A percentile compares a stretch with the other conserved stretches of the same genome.
phyloP scores from a whole-genome alignment of 768 basidiomycete species.

The Serendipita vermifera region DNA sequence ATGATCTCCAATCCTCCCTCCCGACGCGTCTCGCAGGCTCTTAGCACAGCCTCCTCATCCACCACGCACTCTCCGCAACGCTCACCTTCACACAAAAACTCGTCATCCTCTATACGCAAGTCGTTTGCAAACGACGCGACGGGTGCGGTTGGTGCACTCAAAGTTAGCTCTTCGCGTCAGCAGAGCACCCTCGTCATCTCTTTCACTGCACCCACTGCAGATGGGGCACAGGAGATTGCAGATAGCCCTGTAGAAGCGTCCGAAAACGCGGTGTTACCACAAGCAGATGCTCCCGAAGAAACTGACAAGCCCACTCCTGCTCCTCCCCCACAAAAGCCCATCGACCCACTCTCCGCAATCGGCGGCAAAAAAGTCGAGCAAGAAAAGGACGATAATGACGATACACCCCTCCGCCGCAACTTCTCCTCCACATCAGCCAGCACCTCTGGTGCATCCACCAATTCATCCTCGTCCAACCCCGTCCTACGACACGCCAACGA shows the following conservation, averaged over 20 bases:
- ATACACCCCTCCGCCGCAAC: not conserved
- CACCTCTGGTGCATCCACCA: not conserved
- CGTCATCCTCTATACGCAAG: not conserved
- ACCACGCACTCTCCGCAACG: too few species aligned
- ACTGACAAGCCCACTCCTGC: too few species aligned
- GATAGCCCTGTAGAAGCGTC: too few species aligned
- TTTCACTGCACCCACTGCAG: not conserved
- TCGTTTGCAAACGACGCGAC: constrained; percentile 5
- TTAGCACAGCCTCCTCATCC: too few species aligned
- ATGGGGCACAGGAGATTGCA: too few species aligned
- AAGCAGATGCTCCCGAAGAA: too few species aligned
- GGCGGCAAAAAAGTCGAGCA: too few species aligned
- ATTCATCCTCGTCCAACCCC: not conserved
- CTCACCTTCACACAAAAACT: not conserved
- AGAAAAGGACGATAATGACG: too few species aligned
- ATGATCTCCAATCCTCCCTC: not conserved
- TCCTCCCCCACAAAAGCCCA: too few species aligned
- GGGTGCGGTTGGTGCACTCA: not conserved
- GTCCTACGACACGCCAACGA: constrained; percentile 2
- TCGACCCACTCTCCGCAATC: too few species aligned
- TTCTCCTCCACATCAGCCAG: constrained; percentile 7
- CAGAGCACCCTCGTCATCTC: not conserved
- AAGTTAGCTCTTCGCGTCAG: not conserved
- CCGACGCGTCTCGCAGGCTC: not conserved
- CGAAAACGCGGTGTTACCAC: too few species aligned